Evolutionary conservation across 78 protist genomes (phyloP).

Genomic region (Emiliania huxleyi): DNA sequence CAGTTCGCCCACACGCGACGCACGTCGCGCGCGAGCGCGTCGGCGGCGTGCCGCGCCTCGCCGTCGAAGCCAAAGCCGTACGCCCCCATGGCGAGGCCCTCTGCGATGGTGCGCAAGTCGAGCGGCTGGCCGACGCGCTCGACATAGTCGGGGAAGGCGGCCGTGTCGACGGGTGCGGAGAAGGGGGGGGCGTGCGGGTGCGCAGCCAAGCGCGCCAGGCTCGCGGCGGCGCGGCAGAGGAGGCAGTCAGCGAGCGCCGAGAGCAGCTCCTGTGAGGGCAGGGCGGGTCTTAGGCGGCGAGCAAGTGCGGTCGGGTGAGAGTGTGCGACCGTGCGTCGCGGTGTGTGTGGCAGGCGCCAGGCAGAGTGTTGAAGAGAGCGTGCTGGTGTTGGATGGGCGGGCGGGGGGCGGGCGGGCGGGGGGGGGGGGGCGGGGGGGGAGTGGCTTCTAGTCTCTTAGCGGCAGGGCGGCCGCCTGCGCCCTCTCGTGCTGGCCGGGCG

Average conservation of each 20-base stretch:
- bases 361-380: no score
- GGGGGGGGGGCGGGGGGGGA: no score
- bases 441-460: no score
- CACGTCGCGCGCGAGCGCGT: not conserved
- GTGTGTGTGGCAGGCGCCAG: no score
- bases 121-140: not conserved
- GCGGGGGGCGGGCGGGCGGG: no score
- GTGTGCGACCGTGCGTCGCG: no score
- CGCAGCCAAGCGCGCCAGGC: not conserved
- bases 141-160: not conserved
- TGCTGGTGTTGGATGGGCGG: no score
- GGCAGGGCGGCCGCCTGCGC: no score
- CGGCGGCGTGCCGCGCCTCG: not conserved
- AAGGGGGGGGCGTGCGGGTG: not conserved
- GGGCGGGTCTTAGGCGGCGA: no score
- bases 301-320: no score
- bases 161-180: constrained; percentile 1
- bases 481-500: no score
- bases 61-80: not conserved
- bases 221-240: not conserved
- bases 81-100: not conserved
- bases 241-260: not conserved
- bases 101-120: not conserved
- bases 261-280: not conserved
- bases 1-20: not conserved